A percentile compares a stretch with the other conserved stretches of the same genome.
These are phyloP conservation scores for Nymphaea thermarum DNA, from an alignment of 164 flowering plant genomes.

Conservation along the genomic window DNA sequence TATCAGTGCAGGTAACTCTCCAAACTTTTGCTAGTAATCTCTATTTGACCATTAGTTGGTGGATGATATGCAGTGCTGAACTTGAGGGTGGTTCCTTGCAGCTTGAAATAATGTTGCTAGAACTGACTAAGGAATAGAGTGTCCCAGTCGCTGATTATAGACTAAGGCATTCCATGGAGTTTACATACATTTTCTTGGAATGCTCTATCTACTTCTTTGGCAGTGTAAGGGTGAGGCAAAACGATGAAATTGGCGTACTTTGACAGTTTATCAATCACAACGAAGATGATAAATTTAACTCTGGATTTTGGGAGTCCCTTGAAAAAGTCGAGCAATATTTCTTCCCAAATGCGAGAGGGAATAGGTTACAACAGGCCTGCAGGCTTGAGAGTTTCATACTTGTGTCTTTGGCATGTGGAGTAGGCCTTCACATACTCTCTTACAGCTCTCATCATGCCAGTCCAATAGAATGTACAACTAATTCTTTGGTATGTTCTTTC, in stretches of 20 bases:
- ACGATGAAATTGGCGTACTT: conserved; percentile 1
- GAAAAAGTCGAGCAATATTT: neutral
- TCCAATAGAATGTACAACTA: no score
- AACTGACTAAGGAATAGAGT: neutral
- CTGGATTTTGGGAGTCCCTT: neutral
- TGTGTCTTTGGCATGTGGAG: no score
- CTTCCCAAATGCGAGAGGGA: neutral
- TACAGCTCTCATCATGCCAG: no score
- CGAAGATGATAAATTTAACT: neutral
- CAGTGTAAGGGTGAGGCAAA: conserved; percentile 1
- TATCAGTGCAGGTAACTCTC: neutral
- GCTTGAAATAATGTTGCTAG: neutral
- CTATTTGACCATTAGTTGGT: neutral
- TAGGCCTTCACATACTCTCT: neutral
- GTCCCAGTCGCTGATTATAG: neutral
- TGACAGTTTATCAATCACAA: conserved; percentile 1
- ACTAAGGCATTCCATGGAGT: conserved; percentile 1
- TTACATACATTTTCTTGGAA: neutral
- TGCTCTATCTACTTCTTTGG: neutral
- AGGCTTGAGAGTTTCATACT: no score
- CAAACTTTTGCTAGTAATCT: neutral
- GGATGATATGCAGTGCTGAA: conserved; percentile 2
- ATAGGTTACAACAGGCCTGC: neutral
- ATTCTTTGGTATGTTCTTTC: no score
- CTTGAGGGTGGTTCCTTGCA: neutral